phyloP scores from a whole-genome alignment of 2,329 filamentous ascomycete genomes.

The Chaetothyriales sp. region DNA sequence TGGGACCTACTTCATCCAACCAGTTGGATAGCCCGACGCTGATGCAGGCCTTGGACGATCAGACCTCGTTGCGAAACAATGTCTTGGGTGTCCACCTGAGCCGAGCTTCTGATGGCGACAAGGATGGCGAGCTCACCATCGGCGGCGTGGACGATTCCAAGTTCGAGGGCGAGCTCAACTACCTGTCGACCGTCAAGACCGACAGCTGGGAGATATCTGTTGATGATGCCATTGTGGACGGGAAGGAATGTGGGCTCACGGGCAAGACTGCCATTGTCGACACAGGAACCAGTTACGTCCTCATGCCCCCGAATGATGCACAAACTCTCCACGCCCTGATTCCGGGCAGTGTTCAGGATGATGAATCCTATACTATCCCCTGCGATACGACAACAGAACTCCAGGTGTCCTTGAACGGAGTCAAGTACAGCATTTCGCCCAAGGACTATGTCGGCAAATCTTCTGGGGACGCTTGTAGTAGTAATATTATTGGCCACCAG shows the following conservation, averaged over 20 bases:
- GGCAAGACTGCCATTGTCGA: conserved; percentile 57
- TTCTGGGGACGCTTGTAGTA: conserved; percentile 33
- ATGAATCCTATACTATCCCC: conserved; percentile 50
- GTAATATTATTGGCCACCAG: conserved; percentile 59
- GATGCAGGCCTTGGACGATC: conserved; percentile 44
- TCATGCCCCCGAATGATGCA: conserved; percentile 54
- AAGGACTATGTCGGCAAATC: conserved; percentile 51
- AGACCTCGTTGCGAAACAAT: conserved; percentile 46
- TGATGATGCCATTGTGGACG: conserved; percentile 49
- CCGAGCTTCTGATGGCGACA: conserved; percentile 47
- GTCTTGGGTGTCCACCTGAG: conserved; percentile 58
- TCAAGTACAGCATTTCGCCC: conserved; percentile 49
- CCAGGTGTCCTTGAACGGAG: conserved; percentile 52
- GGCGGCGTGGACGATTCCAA: conserved; percentile 53
- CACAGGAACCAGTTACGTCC: conserved; percentile 66
- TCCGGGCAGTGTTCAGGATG: conserved; percentile 42
- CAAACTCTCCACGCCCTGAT: conserved; percentile 52
- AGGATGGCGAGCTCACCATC: conserved; percentile 64
- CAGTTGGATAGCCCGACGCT: conserved; percentile 45
- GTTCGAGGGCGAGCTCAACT: conserved; percentile 54
- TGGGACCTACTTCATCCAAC: conserved; percentile 48
- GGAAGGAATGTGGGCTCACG: conserved; percentile 39
- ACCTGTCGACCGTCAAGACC: conserved; percentile 40
- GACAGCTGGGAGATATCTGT: conserved; percentile 56
- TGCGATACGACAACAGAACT: conserved; percentile 50